A percentile compares a stretch with the other conserved stretches of the same genome.
phyloP scores from a whole-genome alignment of 1,139 yeast genomes.

The Sugiyamaella paludigena region DNA sequence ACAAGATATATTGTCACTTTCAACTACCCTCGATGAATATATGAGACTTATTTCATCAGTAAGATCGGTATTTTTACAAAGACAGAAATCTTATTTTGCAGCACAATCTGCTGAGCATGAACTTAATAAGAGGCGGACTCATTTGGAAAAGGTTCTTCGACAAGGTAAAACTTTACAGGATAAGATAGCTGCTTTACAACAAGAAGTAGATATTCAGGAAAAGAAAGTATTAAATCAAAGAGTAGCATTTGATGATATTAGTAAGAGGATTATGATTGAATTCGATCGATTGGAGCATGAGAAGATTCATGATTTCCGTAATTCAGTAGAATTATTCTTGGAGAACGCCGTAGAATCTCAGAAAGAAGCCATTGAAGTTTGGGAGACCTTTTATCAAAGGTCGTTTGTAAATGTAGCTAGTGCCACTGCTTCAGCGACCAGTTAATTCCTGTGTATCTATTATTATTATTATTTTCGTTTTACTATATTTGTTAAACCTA shows the following conservation, averaged over 20 bases:
- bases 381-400: conserved; percentile 69
- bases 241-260: conserved; percentile 57
- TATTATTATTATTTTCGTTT: not conserved
- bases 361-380: conserved; percentile 88
- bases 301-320: conserved; percentile 80
- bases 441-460: not conserved
- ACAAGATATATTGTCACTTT: conserved; percentile 84
- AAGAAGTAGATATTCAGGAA: conserved; percentile 59
- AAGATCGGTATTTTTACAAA: conserved; percentile 68
- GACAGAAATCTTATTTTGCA: conserved; percentile 66
- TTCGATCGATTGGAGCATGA: conserved; percentile 68
- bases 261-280: conserved; percentile 66
- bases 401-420: conserved; percentile 14
- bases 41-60: conserved; percentile 74
- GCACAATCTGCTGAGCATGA: conserved; percentile 55
- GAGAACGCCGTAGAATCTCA: conserved; percentile 92
- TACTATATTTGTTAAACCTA: too few species aligned
- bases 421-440: too few species aligned
- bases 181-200: conserved; percentile 51
- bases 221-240: conserved; percentile 56
- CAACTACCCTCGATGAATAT: conserved; percentile 86
- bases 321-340: conserved; percentile 83
- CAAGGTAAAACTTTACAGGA: conserved; percentile 65
- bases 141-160: conserved; percentile 53
- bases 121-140: conserved; percentile 45